phyloP scores from a whole-genome alignment of 306 rosid species.

The Astragalus membranaceus region DNA sequence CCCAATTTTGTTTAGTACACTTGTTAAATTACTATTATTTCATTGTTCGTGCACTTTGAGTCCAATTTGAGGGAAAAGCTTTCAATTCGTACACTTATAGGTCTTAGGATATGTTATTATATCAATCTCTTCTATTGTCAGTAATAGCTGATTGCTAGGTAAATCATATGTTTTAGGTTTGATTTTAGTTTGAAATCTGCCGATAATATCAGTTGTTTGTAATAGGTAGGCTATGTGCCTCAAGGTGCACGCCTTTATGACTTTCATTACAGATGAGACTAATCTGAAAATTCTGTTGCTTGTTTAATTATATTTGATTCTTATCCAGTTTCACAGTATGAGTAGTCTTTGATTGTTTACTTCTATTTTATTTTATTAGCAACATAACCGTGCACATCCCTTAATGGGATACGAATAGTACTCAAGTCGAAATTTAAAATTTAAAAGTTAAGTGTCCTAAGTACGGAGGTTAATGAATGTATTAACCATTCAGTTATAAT shows the following conservation, averaged over 20 bases:
- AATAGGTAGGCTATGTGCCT: background rate
- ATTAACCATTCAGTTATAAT: too few relatives aligned
- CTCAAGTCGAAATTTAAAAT: too few relatives aligned
- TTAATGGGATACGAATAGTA: too few relatives aligned
- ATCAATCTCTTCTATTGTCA: background rate
- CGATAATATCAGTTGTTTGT: background rate
- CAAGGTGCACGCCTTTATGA: background rate
- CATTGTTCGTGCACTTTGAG: background rate
- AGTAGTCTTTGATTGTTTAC: background rate
- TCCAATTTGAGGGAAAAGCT: background rate
- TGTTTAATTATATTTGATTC: background rate
- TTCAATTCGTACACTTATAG: background rate
- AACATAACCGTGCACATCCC: too few relatives aligned
- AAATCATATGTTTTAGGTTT: background rate
- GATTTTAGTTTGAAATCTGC: background rate
- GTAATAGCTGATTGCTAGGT: background rate
- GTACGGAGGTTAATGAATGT: too few relatives aligned
- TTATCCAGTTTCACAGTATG: too few relatives aligned
- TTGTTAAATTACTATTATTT: background rate
- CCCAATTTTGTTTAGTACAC: background rate
- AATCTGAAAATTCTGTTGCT: background rate
- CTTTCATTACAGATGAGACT: background rate
- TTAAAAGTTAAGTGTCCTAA: too few relatives aligned
- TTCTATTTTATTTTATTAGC: background rate
- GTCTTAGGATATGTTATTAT: background rate